Conservation (phyloP, 345 rosid species). For the Euphorbia lathyris region DNA sequence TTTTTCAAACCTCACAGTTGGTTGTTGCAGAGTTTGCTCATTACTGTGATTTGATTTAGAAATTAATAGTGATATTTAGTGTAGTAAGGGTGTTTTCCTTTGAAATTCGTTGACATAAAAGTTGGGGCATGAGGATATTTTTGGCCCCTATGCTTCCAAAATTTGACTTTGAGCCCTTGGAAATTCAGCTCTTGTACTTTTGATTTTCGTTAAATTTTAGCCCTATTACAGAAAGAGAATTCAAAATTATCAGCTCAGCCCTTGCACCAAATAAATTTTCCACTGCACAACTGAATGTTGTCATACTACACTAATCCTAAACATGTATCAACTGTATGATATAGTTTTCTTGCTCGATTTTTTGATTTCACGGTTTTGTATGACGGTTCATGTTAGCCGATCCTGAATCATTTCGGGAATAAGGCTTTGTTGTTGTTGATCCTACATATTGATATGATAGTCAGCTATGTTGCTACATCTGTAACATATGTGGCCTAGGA, state of each 20-base stretch:
- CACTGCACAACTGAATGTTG: background rate
- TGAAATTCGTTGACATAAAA: background rate
- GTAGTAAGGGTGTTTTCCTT: background rate
- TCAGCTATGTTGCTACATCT: background rate
- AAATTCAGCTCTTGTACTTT: too few relatives aligned
- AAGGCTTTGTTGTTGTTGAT: background rate
- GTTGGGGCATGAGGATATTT: background rate
- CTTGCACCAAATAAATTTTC: background rate
- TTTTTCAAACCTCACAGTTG: background rate
- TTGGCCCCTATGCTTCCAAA: too few relatives aligned
- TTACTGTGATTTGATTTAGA: background rate
- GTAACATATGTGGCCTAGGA: background rate
- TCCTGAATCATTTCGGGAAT: too few relatives aligned
- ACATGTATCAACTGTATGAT: background rate
- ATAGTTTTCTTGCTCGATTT: background rate
- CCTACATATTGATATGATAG: background rate
- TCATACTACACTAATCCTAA: background rate
- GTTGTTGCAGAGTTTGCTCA: background rate
- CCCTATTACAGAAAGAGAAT: too few relatives aligned
- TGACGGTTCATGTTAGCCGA: too few relatives aligned
- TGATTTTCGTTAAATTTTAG: too few relatives aligned
- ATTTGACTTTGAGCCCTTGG: too few relatives aligned
- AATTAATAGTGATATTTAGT: background rate
- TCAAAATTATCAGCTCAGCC: background rate
- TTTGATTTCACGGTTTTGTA: too few relatives aligned